These are phyloP conservation scores for Fusarium oxysporum DNA, from an alignment of 2,329 filamentous ascomycete species.

Conservation along the genomic window DNA sequence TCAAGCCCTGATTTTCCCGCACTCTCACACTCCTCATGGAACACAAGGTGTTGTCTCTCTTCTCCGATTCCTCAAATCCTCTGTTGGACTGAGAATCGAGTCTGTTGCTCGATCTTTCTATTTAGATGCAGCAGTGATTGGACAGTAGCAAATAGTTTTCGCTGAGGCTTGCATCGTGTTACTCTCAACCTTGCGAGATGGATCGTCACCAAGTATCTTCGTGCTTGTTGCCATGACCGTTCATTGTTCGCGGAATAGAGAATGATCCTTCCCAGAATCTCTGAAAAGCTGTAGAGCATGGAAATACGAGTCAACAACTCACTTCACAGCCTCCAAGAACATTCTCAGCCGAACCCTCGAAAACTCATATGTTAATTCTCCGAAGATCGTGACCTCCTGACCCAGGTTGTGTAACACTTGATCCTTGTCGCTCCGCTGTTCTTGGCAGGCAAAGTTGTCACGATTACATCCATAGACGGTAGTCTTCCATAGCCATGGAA, in stretches of 20 bases:
- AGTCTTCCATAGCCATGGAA: not conserved
- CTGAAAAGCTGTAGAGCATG: not conserved
- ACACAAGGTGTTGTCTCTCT: not conserved
- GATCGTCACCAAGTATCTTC: not conserved
- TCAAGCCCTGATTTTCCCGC: not conserved
- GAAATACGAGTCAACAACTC: not conserved
- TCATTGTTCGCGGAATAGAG: not conserved
- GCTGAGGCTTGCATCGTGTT: slow-evolving; percentile 18
- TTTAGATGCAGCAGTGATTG: not conserved
- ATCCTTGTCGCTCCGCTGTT: not conserved
- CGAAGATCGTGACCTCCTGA: not conserved
- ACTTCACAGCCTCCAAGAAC: not conserved
- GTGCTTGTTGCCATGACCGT: not conserved
- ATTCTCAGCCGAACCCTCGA: not conserved
- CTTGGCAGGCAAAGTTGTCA: slow-evolving; percentile 4
- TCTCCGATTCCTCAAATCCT: not conserved
- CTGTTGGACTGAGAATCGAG: slow-evolving; percentile 7
- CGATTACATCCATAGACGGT: not conserved
- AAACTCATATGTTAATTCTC: not conserved
- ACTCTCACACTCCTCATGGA: not conserved
- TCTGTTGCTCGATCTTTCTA: not conserved
- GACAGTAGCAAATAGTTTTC: not conserved
- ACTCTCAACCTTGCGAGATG: slow-evolving; percentile 5
- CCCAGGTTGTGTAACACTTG: not conserved
- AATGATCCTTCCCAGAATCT: not conserved